Evolutionary conservation across 2,329 filamentous ascomycete species (phyloP).

Genomic region (Cordyceps militaris): DNA sequence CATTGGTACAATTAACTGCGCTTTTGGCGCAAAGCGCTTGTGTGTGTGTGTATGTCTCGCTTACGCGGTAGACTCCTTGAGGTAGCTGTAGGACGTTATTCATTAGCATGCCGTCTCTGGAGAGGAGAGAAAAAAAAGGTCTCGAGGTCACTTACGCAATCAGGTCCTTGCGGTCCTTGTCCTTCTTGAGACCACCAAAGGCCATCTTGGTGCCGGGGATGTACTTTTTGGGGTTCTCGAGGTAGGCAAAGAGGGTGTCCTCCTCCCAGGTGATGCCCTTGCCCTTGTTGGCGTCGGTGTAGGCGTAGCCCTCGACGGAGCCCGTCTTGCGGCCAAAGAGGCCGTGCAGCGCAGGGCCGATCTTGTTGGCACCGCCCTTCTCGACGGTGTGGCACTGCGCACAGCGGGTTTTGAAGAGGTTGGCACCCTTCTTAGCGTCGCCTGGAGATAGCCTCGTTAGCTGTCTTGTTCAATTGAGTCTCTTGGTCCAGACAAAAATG

Average conservation of each 20-base stretch:
- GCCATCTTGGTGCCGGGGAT: constrained; percentile 99
- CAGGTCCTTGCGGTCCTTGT: constrained; percentile 97
- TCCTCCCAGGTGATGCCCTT: constrained; percentile 89
- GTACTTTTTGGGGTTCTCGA: constrained; percentile 99
- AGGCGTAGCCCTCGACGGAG: constrained; percentile 84
- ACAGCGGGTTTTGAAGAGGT: constrained; percentile 98
- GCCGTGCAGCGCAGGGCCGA: constrained; percentile 93
- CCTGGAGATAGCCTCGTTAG: constrained; percentile 46
- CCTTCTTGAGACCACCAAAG: constrained; percentile 99
- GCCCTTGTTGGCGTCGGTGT: constrained; percentile 99
- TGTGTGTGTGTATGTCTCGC: constrained; percentile 21
- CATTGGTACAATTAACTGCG: constrained; percentile 10
- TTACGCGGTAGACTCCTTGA: constrained; percentile 65
- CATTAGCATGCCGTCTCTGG: constrained; percentile 19
- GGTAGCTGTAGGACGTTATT: constrained; percentile 41
- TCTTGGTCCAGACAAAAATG: background rate
- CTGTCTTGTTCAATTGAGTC: constrained; percentile 10
- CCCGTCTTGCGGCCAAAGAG: constrained; percentile 96
- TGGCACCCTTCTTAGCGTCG: constrained; percentile 93
- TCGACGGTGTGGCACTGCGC: constrained; percentile 98
- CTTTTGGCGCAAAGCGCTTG: background rate
- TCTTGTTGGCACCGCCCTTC: constrained; percentile 88
- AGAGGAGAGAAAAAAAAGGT: background rate
- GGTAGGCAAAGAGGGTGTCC: constrained; percentile 86
- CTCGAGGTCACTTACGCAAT: constrained; percentile 66